Evolutionary conservation across 371 early-diverging fungal species (phyloP).

Genomic region (Gilbertella persicaria): DNA sequence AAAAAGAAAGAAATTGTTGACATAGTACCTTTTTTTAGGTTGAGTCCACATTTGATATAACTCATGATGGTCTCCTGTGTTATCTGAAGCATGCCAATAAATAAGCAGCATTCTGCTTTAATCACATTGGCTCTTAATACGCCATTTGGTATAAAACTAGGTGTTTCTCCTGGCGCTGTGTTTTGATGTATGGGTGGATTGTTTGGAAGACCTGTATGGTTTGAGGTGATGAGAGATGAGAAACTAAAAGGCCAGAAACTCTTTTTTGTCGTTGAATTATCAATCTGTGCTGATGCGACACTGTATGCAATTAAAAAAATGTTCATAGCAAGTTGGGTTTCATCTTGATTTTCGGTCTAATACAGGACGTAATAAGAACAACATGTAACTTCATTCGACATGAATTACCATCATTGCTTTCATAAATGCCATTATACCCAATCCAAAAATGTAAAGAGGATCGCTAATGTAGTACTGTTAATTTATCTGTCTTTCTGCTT

Average conservation of each 20-base stretch:
- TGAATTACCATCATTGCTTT: constrained; percentile 36
- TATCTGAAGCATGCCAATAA: constrained; percentile 51
- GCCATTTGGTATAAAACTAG: constrained; percentile 43
- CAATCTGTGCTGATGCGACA: constrained; percentile 49
- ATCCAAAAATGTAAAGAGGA: constrained; percentile 37
- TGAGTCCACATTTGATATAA: constrained; percentile 53
- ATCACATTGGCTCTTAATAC: constrained; percentile 53
- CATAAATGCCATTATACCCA: constrained; percentile 36
- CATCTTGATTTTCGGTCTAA: constrained; percentile 52
- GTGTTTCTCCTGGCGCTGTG: constrained; percentile 3
- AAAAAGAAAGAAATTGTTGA: not conserved
- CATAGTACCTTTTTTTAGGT: constrained; percentile 51
- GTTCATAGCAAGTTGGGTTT: constrained; percentile 47
- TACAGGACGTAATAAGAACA: not conserved
- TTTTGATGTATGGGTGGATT: constrained; percentile 7
- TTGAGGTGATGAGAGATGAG: constrained; percentile 11
- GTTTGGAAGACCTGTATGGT: constrained; percentile 22
- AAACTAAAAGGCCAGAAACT: constrained; percentile 22
- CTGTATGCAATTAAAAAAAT: constrained; percentile 36
- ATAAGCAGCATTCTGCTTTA: constrained; percentile 52
- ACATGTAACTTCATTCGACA: not conserved
- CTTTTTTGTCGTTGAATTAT: constrained; percentile 38
- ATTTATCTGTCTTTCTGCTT: not conserved
- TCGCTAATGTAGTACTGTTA: constrained; percentile 19
- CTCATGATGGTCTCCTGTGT: constrained; percentile 50